Evolutionary conservation across 1,284 basidiomycete genomes (phyloP).

Genomic region (Hemileia vastatrix): DNA sequence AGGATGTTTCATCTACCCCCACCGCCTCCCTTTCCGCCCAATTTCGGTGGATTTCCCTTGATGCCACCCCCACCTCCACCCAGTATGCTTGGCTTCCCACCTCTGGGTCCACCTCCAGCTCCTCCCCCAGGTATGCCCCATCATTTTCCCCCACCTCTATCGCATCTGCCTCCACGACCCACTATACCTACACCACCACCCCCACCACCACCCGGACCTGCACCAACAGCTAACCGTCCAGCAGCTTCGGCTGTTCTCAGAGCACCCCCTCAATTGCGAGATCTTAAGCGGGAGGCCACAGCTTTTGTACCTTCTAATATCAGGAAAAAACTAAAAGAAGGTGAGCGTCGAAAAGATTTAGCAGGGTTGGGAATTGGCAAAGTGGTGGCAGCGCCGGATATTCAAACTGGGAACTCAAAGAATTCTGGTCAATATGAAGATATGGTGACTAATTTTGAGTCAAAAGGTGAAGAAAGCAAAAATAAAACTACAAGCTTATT

Average conservation of each 20-base stretch:
- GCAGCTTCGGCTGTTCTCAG: conserved; percentile 28
- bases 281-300: conserved; percentile 38
- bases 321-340: conserved; percentile 31
- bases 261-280: conserved; percentile 39
- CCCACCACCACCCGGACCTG: conserved; percentile 12
- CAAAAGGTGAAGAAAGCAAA: conserved; percentile 1
- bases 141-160: conserved; percentile 1
- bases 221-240: conserved; percentile 18
- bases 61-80: too few species aligned
- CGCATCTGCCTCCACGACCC: conserved; percentile 8
- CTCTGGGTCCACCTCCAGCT: neutral
- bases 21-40: too few species aligned
- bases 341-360: conserved; percentile 27
- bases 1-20: too few species aligned
- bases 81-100: neutral
- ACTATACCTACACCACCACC: conserved; percentile 12
- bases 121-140: neutral
- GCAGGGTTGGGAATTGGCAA: conserved; percentile 31
- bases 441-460: neutral
- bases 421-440: conserved; percentile 9
- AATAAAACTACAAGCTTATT: conserved; percentile 7
- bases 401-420: conserved; percentile 9
- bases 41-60: too few species aligned
- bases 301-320: conserved; percentile 38
- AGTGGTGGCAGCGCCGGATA: conserved; percentile 31